A percentile compares a stretch with the other conserved stretches of the same genome.
These are phyloP conservation scores for Plasmodium ovale DNA, from an alignment of 169 alveolate species.

Conservation along the genomic window DNA sequence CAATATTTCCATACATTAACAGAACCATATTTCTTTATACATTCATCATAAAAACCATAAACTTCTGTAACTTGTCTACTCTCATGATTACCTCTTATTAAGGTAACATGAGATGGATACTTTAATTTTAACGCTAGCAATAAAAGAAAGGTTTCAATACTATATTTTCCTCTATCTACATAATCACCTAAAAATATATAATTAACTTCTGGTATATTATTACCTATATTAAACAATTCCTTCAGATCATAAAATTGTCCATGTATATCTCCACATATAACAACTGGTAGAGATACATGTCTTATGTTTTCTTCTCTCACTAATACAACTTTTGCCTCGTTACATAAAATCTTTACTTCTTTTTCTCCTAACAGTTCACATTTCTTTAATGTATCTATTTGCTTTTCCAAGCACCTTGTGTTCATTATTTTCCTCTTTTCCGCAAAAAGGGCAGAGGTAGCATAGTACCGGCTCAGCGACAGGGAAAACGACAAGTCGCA, in stretches of 20 bases:
- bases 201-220: conserved; percentile 89
- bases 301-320: conserved; percentile 29
- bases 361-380: conserved; percentile 34
- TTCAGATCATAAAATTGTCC: conserved; percentile 96
- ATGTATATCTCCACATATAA: conserved; percentile 98
- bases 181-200: conserved; percentile 99
- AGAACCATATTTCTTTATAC: conserved; percentile 98
- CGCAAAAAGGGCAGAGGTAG: not conserved
- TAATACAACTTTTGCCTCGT: conserved; percentile 29
- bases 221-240: conserved; percentile 92
- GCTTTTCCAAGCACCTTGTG: conserved; percentile 20
- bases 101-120: conserved; percentile 96
- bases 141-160: conserved; percentile 98
- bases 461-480: not conserved
- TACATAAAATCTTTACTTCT: conserved; percentile 45
- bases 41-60: conserved; percentile 99
- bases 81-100: conserved; percentile 99
- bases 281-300: conserved; percentile 95
- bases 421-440: conserved; percentile 7
- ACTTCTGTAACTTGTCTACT: conserved; percentile 97
- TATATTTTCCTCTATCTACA: conserved; percentile 99
- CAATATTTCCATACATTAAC: conserved; percentile 98
- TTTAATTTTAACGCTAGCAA: conserved; percentile 96
- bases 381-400: conserved; percentile 48
- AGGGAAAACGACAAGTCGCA: no score